Evolutionary conservation across 305 asterid genomes (phyloP).

Genomic region (Fraxinus platypoda): DNA sequence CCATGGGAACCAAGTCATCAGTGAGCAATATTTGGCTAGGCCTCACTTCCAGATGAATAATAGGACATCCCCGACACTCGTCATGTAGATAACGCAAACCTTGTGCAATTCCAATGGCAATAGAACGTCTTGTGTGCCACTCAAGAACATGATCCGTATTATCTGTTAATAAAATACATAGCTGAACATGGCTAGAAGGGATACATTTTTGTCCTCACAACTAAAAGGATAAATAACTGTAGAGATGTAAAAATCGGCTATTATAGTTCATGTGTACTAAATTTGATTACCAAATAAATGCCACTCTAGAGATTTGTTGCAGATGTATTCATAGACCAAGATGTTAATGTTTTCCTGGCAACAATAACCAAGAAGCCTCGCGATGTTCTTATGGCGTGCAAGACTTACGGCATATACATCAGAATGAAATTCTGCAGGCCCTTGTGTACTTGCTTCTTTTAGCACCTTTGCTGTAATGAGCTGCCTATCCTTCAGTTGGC

Average conservation of each 20-base stretch:
- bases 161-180: slow-evolving; percentile 24
- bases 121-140: slow-evolving; percentile 47
- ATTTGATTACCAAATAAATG: slow-evolving; percentile 66
- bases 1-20: slow-evolving; percentile 42
- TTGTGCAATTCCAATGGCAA: slow-evolving; percentile 62
- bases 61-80: slow-evolving; percentile 52
- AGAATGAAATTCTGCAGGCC: slow-evolving; percentile 47
- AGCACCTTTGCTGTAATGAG: slow-evolving; percentile 55
- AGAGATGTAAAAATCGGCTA: not conserved
- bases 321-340: slow-evolving; percentile 65
- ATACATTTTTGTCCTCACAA: not conserved
- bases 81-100: slow-evolving; percentile 61
- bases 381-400: slow-evolving; percentile 64
- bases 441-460: slow-evolving; percentile 51
- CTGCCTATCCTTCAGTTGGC: slow-evolving; percentile 60
- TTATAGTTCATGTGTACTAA: not conserved
- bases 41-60: slow-evolving; percentile 46
- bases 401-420: slow-evolving; percentile 45
- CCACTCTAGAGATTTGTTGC: slow-evolving; percentile 66
- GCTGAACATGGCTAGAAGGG: not conserved
- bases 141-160: slow-evolving; percentile 26
- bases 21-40: slow-evolving; percentile 47
- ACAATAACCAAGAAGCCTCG: slow-evolving; percentile 69
- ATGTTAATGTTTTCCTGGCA: slow-evolving; percentile 45
- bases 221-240: not conserved